These are phyloP conservation scores for Phialemoniopsis sp. DNA, from an alignment of 2,329 filamentous ascomycete genomes.

Conservation along the genomic window DNA sequence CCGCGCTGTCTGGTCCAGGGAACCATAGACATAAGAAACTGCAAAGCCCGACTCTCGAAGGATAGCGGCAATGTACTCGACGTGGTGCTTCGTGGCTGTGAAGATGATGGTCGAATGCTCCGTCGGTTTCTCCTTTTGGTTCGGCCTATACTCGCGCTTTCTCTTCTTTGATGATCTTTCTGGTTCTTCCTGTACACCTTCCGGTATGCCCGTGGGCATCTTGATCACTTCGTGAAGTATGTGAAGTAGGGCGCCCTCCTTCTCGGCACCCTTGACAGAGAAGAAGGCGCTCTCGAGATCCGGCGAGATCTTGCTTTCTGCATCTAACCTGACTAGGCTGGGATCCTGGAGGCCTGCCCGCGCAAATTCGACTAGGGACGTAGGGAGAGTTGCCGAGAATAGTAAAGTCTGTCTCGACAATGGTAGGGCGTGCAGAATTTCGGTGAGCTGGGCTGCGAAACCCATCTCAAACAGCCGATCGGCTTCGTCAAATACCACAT, in stretches of 20 bases:
- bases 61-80: constrained; percentile 85
- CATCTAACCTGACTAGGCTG: constrained; percentile 82
- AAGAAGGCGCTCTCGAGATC: constrained; percentile 97
- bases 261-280: constrained; percentile 85
- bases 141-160: constrained; percentile 57
- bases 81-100: constrained; percentile 92
- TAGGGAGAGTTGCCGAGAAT: constrained; percentile 92
- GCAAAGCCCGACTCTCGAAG: constrained; percentile 79
- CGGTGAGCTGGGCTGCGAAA: constrained; percentile 86
- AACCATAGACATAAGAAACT: constrained; percentile 91
- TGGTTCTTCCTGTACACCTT: constrained; percentile 39
- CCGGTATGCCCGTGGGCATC: constrained; percentile 69
- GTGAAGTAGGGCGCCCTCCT: constrained; percentile 87
- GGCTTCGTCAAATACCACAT: constrained; percentile 93
- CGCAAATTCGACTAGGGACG: constrained; percentile 93
- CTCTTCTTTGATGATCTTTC: constrained; percentile 61
- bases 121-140: constrained; percentile 67
- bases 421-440: constrained; percentile 88
- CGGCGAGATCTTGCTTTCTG: constrained; percentile 92
- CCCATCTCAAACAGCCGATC: constrained; percentile 68
- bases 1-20: constrained; percentile 88
- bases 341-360: constrained; percentile 91
- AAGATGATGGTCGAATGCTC: constrained; percentile 94
- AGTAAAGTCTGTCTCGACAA: constrained; percentile 81
- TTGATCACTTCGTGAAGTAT: constrained; percentile 90